Evolutionary conservation across 805 yeast species (phyloP), one percentile per base, ranked within the genome.

Genomic region (Cyberlindnera saturnus): DNA sequence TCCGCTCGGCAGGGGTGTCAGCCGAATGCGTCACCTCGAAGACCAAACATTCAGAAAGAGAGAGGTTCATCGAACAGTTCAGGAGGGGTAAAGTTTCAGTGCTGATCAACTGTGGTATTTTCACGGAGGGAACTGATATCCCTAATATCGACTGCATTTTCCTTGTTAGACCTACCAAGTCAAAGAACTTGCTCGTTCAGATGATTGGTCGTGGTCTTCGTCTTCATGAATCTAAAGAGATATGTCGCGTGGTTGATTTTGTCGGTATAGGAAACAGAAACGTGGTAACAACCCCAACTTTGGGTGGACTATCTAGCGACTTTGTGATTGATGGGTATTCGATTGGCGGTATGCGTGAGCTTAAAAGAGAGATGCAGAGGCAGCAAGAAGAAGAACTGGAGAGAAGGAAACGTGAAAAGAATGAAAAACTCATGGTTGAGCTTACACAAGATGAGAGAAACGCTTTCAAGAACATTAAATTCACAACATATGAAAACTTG

Each of bases 61-160:
- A 65, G 14, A 55, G 60, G 3, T 68, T 79, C 0, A 62, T 89
- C 2, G 61, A 66, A 6, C 81, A 75, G 31, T 91, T 90, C 57
- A 73, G 70, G 47, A 52, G 63, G 0, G 89, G 93, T 0, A 57
- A 71, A 14, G 69, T 86, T 16, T 77, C 82, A 5, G 95, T 91
- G 0, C 63, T 90, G 28, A 74, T 93, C 65, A 91, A 91, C 57
- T 93, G 96, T 59, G 87, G 85, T 15, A 86, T 90, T 6, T 82
- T 91, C 53, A 90, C 96, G 0, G 98, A 90, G 60, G 98, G 98
- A 0, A 88, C 97, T 0, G 97, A 90, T 64, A 81, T 91, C 16
- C 97, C 97, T 3, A 81, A 81, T 47, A 83, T 89, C 44, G 97
- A 90, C 56, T 81, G 88, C 28, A 66, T 90, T 11, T 68, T 90